Percentiles rank a stretch among this genome's conserved stretches.
Conservation (phyloP, 2,329 filamentous ascomycete genomes). For the Cercospora brassicicola region DNA sequence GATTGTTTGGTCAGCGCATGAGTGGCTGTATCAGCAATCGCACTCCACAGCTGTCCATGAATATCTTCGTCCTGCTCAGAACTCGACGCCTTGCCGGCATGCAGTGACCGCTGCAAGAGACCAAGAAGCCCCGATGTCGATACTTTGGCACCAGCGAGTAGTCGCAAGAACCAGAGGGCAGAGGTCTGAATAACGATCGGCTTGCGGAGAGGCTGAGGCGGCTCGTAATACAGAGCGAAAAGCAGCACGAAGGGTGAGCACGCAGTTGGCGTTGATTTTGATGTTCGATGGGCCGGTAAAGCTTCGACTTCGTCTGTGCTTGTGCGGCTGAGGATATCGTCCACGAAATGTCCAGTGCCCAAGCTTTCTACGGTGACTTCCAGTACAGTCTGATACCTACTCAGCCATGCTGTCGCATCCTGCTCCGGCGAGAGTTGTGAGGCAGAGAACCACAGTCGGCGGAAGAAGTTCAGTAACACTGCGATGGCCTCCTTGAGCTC, state of each 20-base stretch:
- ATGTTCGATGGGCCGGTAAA: conserved; percentile 59
- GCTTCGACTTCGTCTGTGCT: conserved; percentile 63
- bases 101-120: conserved; percentile 23
- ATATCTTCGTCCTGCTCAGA: background rate
- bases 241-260: conserved; percentile 63
- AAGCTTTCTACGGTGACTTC: conserved; percentile 52
- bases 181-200: conserved; percentile 15
- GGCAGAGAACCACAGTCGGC: conserved; percentile 62
- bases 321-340: conserved; percentile 52
- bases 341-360: conserved; percentile 52
- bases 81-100: conserved; percentile 1
- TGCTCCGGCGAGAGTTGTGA: conserved; percentile 9
- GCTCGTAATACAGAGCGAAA: conserved; percentile 29
- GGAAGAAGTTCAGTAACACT: conserved; percentile 67
- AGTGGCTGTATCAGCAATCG: conserved; percentile 19
- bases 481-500: conserved; percentile 81
- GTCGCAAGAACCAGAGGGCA: conserved; percentile 23
- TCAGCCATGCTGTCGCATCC: conserved; percentile 23
- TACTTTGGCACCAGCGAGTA: conserved; percentile 22
- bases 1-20: conserved; percentile 10
- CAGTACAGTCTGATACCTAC: conserved; percentile 27
- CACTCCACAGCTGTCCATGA: conserved; percentile 20
- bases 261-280: conserved; percentile 53
- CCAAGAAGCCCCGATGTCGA: conserved; percentile 22
- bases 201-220: conserved; percentile 14